Base-by-base conservation (phyloP, 345 rosid species). In the Cardamine resedifolia region DNA sequence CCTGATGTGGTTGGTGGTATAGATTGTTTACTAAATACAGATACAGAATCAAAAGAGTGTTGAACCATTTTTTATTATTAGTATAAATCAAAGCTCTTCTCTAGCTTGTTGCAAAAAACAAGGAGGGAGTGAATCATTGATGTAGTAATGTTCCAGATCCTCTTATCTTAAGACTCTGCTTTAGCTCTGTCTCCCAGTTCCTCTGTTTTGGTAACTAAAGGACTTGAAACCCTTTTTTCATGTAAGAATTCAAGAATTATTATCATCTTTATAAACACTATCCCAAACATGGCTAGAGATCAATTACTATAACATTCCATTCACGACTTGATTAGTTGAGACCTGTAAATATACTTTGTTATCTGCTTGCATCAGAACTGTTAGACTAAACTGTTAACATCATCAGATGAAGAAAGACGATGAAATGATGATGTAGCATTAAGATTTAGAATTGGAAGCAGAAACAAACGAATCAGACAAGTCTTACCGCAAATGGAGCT, bases 21-120 rank as follows among this genome's bases (percentile, higher is more conserved):
- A 75, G 70, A 75, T 75, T 67, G 62, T 74, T 67, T 74, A 74
- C 63, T 51, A 41, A 41, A 66, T 66, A 73, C 58, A 34, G 52
- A 57, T 48, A 66, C 77, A 49, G 24, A 49, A 64, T 45, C 23
- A 26, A 52, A 63, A 73, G 39, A 24, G n/a, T 58, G 34, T 36
- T 58, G 73, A 59, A 74, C 62, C 41, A 43, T 27, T 49, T 58
- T 49, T 21, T 6, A 14, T 5, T 2, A 10, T 2, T 43, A 67
- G 56, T 74, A 74, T 49, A 74, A 67, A 74, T 66, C 62, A 58
- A 47, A 36, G 24, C 62, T 38, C 71, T 64, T 6, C 34, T 49
- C 51, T 71, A 48, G 59, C 59, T 36, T 58, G 26, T 34, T 70
- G 27, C 58, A 43, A 68, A 24, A 55, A 11, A 36, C 47, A 36